Evolutionary conservation across 352 stramenopile genomes (phyloP).

Genomic region (Phytophthora uliginosa): DNA sequence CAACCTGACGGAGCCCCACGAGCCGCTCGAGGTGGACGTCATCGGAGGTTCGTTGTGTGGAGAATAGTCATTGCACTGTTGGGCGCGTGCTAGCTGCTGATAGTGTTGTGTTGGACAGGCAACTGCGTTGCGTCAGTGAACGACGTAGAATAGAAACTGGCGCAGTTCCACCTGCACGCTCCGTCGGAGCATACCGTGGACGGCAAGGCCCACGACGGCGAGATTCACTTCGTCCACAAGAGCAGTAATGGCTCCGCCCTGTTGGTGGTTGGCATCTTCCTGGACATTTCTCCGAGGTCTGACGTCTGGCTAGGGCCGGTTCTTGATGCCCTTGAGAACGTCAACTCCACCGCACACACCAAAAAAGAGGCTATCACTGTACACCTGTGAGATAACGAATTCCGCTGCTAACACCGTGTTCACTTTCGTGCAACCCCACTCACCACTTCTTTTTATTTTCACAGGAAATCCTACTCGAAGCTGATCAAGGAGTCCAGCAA

Average conservation of each 20-base stretch:
- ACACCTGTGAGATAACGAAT: conserved; percentile 30
- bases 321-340: conserved; percentile 44
- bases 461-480: conserved; percentile 46
- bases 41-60: conserved; percentile 20
- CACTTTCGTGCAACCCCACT: too few species aligned
- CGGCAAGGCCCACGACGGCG: conserved; percentile 51
- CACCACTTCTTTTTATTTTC: too few species aligned
- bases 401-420: too few species aligned
- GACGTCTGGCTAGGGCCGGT: conserved; percentile 44
- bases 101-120: conserved; percentile 12
- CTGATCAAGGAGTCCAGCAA: conserved; percentile 26
- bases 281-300: conserved; percentile 23
- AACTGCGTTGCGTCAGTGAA: conserved; percentile 21
- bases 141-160: conserved; percentile 26
- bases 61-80: too few species aligned
- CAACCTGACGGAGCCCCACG: conserved; percentile 41
- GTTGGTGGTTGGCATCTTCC: conserved; percentile 54
- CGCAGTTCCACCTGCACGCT: conserved; percentile 62
- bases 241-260: conserved; percentile 45
- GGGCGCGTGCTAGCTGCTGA: too few species aligned
- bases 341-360: conserved; percentile 28
- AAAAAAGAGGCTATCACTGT: conserved; percentile 22
- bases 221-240: conserved; percentile 74
- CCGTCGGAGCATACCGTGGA: conserved; percentile 71
- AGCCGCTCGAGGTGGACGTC: conserved; percentile 40